A percentile compares a stretch with the other conserved stretches of the same genome.
These are phyloP conservation scores for Xylaria venustula DNA, from an alignment of 495 filamentous ascomycete genomes.

Conservation along the genomic window DNA sequence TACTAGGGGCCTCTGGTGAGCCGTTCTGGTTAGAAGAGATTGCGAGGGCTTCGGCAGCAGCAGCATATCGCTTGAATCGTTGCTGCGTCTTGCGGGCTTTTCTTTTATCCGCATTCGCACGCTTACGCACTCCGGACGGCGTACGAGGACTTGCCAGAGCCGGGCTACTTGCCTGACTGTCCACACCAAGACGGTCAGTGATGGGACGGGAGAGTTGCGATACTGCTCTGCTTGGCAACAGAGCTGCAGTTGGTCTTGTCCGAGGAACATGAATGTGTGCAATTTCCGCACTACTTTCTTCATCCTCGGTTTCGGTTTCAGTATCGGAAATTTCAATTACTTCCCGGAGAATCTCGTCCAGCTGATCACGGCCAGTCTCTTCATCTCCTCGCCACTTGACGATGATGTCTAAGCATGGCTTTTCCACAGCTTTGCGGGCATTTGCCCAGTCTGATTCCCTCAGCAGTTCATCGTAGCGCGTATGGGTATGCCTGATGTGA, in stretches of 20 bases:
- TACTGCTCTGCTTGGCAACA: conserved; percentile 5
- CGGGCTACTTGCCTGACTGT: conserved; percentile 19
- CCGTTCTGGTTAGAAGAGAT: conserved; percentile 13
- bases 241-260: conserved; percentile 20
- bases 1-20: conserved; percentile 13
- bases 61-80: conserved; percentile 34
- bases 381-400: conserved; percentile 88
- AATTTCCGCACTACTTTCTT: conserved; percentile 28
- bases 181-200: conserved; percentile 8
- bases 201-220: not conserved
- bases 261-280: conserved; percentile 6
- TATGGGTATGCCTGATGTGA: conserved; percentile 83
- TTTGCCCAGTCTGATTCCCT: conserved; percentile 62
- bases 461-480: conserved; percentile 79
- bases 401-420: conserved; percentile 66
- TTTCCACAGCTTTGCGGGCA: conserved; percentile 69
- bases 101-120: conserved; percentile 22
- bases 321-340: conserved; percentile 81
- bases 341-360: conserved; percentile 79
- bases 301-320: conserved; percentile 62
- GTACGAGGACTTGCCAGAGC: conserved; percentile 8
- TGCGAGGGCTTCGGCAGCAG: conserved; percentile 31
- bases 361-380: conserved; percentile 68
- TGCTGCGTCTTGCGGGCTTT: conserved; percentile 25
- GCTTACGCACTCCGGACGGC: conserved; percentile 14